These are phyloP conservation scores for Ascochyta fabae DNA, from an alignment of 2,329 filamentous ascomycete species.

Conservation along the genomic window DNA sequence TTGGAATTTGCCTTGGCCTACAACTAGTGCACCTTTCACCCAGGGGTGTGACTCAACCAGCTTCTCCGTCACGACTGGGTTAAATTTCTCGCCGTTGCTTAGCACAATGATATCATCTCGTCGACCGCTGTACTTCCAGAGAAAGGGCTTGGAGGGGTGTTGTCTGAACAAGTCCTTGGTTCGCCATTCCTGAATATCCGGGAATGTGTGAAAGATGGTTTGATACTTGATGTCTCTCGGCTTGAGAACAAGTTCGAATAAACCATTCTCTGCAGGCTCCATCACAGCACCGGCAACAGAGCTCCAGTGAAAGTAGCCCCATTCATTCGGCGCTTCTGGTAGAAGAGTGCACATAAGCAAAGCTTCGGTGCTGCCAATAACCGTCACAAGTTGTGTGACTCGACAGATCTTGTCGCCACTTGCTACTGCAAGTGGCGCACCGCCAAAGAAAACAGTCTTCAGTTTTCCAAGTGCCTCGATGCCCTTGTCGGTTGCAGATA, in stretches of 20 bases:
- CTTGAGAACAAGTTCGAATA: constrained; percentile 12
- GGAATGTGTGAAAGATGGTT: constrained; percentile 11
- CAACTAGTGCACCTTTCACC: constrained; percentile 25
- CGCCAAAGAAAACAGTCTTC: constrained; percentile 15
- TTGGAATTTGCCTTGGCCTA: constrained; percentile 30
- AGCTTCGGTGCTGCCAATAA: constrained; percentile 16
- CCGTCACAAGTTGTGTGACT: constrained; percentile 12
- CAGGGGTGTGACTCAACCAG: constrained; percentile 17
- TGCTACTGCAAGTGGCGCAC: constrained; percentile 14
- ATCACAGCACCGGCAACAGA: constrained; percentile 8
- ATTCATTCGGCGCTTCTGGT: not conserved
- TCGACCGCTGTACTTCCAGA: constrained; percentile 39
- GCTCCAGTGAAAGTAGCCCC: constrained; percentile 17
- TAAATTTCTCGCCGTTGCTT: constrained; percentile 41
- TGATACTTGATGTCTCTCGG: constrained; percentile 2
- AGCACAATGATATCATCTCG: constrained; percentile 44
- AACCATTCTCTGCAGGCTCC: constrained; percentile 5
- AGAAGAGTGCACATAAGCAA: constrained; percentile 7
- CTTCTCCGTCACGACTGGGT: constrained; percentile 29
- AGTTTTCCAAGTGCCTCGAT: constrained; percentile 6
- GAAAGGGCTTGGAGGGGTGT: constrained; percentile 23
- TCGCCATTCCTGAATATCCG: constrained; percentile 11
- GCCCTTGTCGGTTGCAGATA: constrained; percentile 5
- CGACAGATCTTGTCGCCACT: constrained; percentile 18
- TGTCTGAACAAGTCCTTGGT: constrained; percentile 25